phyloP scores from a whole-genome alignment of 495 filamentous ascomycete species.

The Zalerion maritima region DNA sequence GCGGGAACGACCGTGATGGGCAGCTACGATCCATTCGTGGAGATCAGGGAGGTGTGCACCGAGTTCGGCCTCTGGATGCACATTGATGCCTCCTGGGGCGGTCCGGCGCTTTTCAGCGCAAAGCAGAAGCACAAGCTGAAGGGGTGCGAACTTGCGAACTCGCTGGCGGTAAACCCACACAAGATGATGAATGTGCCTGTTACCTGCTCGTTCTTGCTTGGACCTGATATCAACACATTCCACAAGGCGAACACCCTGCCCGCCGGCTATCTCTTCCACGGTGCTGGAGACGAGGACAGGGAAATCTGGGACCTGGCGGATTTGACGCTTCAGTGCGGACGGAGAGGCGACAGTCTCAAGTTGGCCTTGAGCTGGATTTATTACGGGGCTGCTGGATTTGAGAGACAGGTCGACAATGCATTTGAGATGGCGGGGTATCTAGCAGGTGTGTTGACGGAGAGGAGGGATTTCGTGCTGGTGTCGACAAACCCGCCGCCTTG shows the following conservation, averaged over 20 bases:
- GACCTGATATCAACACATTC: conserved; percentile 57
- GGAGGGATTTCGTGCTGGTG: conserved; percentile 52
- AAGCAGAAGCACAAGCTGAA: conserved; percentile 46
- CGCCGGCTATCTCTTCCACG: conserved; percentile 79
- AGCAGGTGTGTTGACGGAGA: conserved; percentile 35
- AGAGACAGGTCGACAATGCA: conserved; percentile 48
- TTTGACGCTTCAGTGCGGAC: conserved; percentile 82
- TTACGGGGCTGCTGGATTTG: conserved; percentile 51
- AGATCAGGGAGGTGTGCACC: conserved; percentile 56
- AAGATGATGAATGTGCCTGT: conserved; percentile 91
- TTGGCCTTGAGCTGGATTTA: conserved; percentile 79
- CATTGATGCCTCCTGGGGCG: conserved; percentile 84
- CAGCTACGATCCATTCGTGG: conserved; percentile 69
- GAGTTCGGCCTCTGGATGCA: conserved; percentile 74
- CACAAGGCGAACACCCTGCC: conserved; percentile 72
- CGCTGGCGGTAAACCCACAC: conserved; percentile 78
- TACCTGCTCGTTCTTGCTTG: conserved; percentile 83
- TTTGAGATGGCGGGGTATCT: conserved; percentile 55
- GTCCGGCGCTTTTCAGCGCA: conserved; percentile 62
- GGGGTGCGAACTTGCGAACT: conserved; percentile 61
- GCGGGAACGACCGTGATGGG: conserved; percentile 90
- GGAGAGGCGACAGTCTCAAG: conserved; percentile 74
- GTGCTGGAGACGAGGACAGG: conserved; percentile 18
- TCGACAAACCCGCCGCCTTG: conserved; percentile 69
- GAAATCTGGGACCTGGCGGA: conserved; percentile 89